Conservation (phyloP, 2,329 filamentous ascomycete species). For the Stagonosporopsis chrysanthemi region DNA sequence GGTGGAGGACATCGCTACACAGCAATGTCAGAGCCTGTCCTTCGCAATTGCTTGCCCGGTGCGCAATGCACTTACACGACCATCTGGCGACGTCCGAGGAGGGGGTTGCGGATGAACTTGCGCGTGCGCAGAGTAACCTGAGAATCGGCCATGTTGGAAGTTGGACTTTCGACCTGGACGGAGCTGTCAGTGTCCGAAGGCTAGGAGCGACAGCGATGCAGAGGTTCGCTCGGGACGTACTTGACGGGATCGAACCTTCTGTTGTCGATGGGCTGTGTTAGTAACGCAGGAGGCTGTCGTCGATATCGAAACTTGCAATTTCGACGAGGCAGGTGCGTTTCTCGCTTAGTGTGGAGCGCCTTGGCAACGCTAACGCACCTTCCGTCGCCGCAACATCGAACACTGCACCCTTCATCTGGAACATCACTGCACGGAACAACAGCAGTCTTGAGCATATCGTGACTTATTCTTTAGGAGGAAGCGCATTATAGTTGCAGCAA, state of each 20-base stretch:
- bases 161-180: conserved; percentile 43
- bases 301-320: conserved; percentile 15
- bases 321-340: conserved; percentile 16
- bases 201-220: conserved; percentile 13
- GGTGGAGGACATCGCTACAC: conserved; percentile 97
- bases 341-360: conserved; percentile 16
- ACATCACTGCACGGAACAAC: conserved; percentile 6
- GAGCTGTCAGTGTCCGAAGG: conserved; percentile 26
- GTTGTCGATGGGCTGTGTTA: conserved; percentile 35
- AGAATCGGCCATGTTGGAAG: conserved; percentile 80
- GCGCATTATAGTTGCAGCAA: neutral
- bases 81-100: conserved; percentile 99
- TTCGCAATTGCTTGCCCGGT: conserved; percentile 23
- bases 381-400: conserved; percentile 8
- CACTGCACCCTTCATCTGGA: neutral
- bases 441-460: neutral
- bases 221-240: conserved; percentile 35
- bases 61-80: conserved; percentile 75
- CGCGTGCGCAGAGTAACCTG: conserved; percentile 77
- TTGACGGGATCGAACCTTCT: conserved; percentile 47
- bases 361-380: conserved; percentile 14
- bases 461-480: neutral
- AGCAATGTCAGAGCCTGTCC: conserved; percentile 40
- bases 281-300: conserved; percentile 28
- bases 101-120: conserved; percentile 99